Evolutionary conservation across 2,329 filamentous ascomycete species (phyloP).

Genomic region (Colletotrichum sidae): DNA sequence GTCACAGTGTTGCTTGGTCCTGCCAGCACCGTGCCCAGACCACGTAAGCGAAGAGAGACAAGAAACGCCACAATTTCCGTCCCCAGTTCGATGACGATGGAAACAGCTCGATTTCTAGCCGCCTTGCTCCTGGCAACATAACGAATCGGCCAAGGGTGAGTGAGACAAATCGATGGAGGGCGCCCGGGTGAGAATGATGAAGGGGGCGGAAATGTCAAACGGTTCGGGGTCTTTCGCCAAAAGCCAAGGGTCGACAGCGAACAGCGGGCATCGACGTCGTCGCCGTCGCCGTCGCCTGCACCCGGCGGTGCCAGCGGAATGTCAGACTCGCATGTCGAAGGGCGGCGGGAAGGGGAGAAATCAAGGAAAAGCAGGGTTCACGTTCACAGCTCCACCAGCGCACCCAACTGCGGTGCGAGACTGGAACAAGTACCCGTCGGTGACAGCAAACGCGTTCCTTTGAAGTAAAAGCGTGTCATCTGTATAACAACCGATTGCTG

Average conservation of each 20-base stretch:
- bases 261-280: neutral
- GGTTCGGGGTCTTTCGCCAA: slow-evolving; percentile 12
- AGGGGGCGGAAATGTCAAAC: slow-evolving; percentile 12
- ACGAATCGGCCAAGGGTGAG: slow-evolving; percentile 1
- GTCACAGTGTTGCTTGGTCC: slow-evolving; percentile 12
- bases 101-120: slow-evolving; percentile 16
- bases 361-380: neutral
- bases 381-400: too few species aligned
- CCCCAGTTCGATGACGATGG: slow-evolving; percentile 35
- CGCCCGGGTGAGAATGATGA: neutral
- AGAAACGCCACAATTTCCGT: slow-evolving; percentile 36
- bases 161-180: neutral
- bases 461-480: neutral
- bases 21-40: neutral
- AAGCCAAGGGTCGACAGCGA: slow-evolving; percentile 7
- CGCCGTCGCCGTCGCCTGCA: too few species aligned
- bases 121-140: slow-evolving; percentile 19
- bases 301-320: too few species aligned
- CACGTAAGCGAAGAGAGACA: slow-evolving; percentile 25
- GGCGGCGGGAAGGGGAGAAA: neutral
- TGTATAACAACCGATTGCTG: neutral
- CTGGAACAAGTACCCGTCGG: slow-evolving; percentile 8
- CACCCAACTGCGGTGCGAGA: neutral
- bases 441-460: slow-evolving; percentile 29
- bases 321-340: neutral